Percentiles rank a stretch among this genome's conserved stretches.
Evolutionary conservation across 495 filamentous ascomycete species (phyloP).

Genomic region (Aspergillus nidulans): DNA sequence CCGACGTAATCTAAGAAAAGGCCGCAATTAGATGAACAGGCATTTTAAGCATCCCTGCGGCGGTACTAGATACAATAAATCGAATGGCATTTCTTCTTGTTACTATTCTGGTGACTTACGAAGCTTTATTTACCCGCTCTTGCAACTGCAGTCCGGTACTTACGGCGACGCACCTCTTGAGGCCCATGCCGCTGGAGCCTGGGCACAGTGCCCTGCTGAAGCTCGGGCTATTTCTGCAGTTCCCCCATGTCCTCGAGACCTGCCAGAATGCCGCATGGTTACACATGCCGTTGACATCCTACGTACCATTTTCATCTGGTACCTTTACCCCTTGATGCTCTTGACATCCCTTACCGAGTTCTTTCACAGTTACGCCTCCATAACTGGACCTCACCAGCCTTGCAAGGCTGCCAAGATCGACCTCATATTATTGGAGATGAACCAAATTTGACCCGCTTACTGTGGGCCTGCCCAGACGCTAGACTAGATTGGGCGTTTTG

Average conservation of each 20-base stretch:
- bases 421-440: neutral
- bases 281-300: neutral
- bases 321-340: neutral
- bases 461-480: neutral
- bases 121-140: neutral
- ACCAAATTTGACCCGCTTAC: neutral
- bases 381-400: slow-evolving; percentile 15
- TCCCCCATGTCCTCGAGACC: neutral
- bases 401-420: slow-evolving; percentile 20
- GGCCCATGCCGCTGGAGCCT: neutral
- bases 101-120: too few species aligned
- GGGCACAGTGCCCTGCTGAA: neutral
- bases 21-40: neutral
- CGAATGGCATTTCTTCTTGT: too few species aligned
- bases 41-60: neutral
- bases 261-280: neutral
- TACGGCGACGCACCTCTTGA: neutral
- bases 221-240: neutral
- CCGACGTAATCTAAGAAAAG: neutral
- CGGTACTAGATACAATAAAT: too few species aligned
- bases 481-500: neutral
- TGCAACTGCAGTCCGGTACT: neutral
- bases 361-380: neutral
- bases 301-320: neutral
- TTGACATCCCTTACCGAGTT: neutral